Base-by-base conservation (phyloP, 805 yeast genomes). In the Cyberlindnera amylophila region DNA sequence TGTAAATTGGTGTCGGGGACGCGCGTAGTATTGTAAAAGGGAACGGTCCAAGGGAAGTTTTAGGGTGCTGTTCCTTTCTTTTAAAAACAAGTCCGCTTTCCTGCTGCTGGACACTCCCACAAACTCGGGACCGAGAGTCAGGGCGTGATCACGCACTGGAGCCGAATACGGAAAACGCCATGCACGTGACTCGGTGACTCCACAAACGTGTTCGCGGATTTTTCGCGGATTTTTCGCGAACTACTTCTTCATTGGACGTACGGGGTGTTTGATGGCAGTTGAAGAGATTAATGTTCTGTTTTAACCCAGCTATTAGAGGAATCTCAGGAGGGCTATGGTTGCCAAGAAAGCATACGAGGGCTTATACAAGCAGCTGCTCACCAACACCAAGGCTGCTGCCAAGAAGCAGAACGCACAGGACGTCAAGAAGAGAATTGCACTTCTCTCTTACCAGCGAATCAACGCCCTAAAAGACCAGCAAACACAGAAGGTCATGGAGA, bases 321-420 rank as follows among this genome's bases (percentile, higher is more conserved):
- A n/a, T n/a, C n/a, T n/a, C n/a, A n/a, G n/a, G n/a, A n/a, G n/a
- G n/a, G n/a, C n/a, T n/a, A n/a, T n/a, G n/a, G n/a, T 21, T 21
- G 34, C 44, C 2, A 44, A 44, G 34, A 31, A 31, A 3, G 61
- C 58, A 0, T 47, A 45, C 17, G 41, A 51, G 32, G 44, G 39
- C 18, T 48, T 58, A 6, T 53, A 52, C 21, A 41, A 38, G 8
- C 59, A 56, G 40, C 49, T 56, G 18, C 47, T 57, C 12, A 44
- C 48, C 24, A 54, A 51, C 42, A 38, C 48, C 15, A 58, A 52
- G 26, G 48, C 43, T 6, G 51, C 60, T 4, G 45, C 53, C 2
- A 45, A 49, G 32, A 57, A 55, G 39, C 61, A 58, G 38, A 52
- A 51, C 19, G 59, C 56, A 2, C 46, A 48, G 17, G 54, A 53